Evolutionary conservation across 164 flowering plant species (phyloP).

Genomic region (Piper betle): DNA sequence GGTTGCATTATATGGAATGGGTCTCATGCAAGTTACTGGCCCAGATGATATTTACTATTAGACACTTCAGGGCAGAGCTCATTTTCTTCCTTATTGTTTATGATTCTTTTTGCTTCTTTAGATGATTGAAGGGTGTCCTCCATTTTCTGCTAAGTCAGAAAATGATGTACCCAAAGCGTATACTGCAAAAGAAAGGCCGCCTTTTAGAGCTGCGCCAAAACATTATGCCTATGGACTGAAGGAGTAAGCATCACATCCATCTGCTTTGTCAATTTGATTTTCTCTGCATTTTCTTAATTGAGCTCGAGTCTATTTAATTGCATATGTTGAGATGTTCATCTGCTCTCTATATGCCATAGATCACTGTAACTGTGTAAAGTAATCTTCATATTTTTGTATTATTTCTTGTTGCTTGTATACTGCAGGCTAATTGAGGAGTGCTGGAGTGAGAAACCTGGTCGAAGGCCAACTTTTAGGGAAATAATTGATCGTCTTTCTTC

Average conservation of each 20-base stretch:
- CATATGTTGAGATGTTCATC: neutral
- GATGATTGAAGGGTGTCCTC: conserved; percentile 96
- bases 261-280: neutral
- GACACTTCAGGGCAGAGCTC: neutral
- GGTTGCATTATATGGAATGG: too few species aligned
- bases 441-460: conserved; percentile 69
- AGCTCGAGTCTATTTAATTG: too few species aligned
- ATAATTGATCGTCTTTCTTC: conserved; percentile 50
- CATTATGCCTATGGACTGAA: conserved; percentile 69
- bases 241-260: conserved; percentile 36
- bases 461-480: conserved; percentile 74
- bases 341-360: neutral
- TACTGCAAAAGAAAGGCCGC: conserved; percentile 64
- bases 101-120: conserved; percentile 7
- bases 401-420: too few species aligned
- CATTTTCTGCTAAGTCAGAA: conserved; percentile 49
- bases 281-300: neutral
- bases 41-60: neutral
- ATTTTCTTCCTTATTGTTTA: neutral
- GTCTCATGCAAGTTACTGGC: too few species aligned
- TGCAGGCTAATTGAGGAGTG: conserved; percentile 83
- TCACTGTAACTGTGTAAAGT: too few species aligned
- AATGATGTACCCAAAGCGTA: conserved; percentile 58
- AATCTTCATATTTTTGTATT: too few species aligned
- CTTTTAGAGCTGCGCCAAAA: conserved; percentile 67